Base-by-base conservation (phyloP, 768 basidiomycete species). In the Pleurotus giganteus region DNA sequence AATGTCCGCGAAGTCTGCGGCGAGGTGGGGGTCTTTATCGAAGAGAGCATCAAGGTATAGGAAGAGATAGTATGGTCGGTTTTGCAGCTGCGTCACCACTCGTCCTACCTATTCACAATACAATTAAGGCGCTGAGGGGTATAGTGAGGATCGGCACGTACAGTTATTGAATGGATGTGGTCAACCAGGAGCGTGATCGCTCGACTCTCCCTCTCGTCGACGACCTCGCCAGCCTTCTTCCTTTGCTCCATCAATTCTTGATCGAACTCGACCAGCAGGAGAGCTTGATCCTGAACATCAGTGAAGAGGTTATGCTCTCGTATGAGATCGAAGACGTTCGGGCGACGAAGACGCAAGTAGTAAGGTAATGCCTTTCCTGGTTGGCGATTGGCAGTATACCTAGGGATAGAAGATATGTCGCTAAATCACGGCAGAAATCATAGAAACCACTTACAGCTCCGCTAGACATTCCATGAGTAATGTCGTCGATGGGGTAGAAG, bases 141-240 rank as follows among this genome's bases (percentile, higher is more conserved):
- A 15, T 43, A 37, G 5, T 11, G 28, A 11, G 1, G n/a, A 24
- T 28, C 24, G 28, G 26, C 19, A 74, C 85, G 58, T 54, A 94
- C 96, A 3, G 95, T 94, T 65, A 99, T 98, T 12, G 96, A 96
- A 65, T 98, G 91, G 0, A 91, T 90, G 64, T 98, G 93, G 59
- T 98, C 87, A 13, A 98, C 94, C 24, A 99, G 78, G 53, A 99
- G 64, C 28, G 80, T 80, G 57, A 98, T 93, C 0, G 94, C 94
- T 32, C 87, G 82, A 31, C 92, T 91, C 55, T 85, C 73, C 5
- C 15, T 39, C 11, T 70, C 71, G 27, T 74, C 69, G 19, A 70
- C 65, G 4, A 66, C 67, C 19, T 73, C 67, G 0, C 74, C 79
- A 4, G 73, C 74, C 55, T 68, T 67, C 59, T 74, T 75, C 21